Percentiles rank a stretch among this genome's conserved stretches.
Conservation (phyloP, 2,329 filamentous ascomycete genomes). For the Rachicladosporium sp. region DNA sequence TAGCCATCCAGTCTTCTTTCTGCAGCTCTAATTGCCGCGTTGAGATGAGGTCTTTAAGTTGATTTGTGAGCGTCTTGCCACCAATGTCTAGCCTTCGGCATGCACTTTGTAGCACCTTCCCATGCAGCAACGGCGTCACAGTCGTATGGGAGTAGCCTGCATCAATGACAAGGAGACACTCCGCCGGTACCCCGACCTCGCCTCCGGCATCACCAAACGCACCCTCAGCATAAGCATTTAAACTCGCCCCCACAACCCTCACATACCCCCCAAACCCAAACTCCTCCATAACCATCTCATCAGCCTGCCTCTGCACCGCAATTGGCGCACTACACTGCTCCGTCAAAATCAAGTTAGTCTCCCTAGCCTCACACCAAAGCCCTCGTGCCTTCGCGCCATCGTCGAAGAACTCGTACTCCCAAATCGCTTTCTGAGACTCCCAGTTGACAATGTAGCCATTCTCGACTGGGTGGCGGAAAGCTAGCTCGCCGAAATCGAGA, state of each 20-base stretch:
- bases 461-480: constrained; percentile 79
- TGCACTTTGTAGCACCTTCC: constrained; percentile 66
- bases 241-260: constrained; percentile 56
- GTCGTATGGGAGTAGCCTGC: constrained; percentile 89
- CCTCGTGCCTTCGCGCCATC: constrained; percentile 38
- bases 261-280: constrained; percentile 85
- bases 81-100: constrained; percentile 80
- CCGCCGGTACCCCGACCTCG: constrained; percentile 40
- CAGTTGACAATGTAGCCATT: constrained; percentile 93
- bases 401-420: constrained; percentile 79
- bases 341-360: constrained; percentile 72
- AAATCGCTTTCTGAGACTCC: constrained; percentile 91
- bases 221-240: constrained; percentile 46
- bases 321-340: constrained; percentile 78
- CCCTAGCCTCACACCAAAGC: constrained; percentile 54
- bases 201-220: constrained; percentile 2
- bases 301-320: constrained; percentile 73
- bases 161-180: constrained; percentile 80
- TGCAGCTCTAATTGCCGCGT: constrained; percentile 91
- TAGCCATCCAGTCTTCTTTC: constrained; percentile 85
- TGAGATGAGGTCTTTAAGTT: constrained; percentile 79
- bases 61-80: constrained; percentile 86
- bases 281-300: constrained; percentile 96
- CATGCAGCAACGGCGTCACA: constrained; percentile 72
- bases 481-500: constrained; percentile 78